A percentile compares a stretch with the other conserved stretches of the same genome.
phyloP scores from a whole-genome alignment of 352 stramenopile genomes.

The Blastocystis sp. region DNA sequence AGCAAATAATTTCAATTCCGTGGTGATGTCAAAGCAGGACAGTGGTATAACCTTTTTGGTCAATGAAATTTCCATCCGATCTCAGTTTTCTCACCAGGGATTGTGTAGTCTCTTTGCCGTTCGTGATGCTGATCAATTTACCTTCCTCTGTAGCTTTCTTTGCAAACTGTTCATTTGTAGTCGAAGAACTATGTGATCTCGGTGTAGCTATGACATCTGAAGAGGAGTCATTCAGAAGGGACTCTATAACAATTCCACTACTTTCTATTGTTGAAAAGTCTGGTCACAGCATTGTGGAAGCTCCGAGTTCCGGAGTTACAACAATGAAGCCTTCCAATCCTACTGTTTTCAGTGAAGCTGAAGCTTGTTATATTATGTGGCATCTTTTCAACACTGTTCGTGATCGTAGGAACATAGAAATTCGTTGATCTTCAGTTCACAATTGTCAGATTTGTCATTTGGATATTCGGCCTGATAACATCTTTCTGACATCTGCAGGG shows the following conservation, averaged over 20 bases:
- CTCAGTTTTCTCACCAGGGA: neutral
- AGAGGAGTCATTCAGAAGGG: neutral
- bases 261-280: neutral
- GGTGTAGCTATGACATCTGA: neutral
- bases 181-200: slow-evolving; percentile 42
- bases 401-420: neutral
- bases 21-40: neutral
- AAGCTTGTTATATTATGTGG: slow-evolving; percentile 44
- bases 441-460: slow-evolving; percentile 33
- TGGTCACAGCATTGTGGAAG: neutral
- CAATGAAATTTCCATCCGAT: slow-evolving; percentile 41
- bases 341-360: slow-evolving; percentile 9
- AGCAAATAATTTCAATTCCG: slow-evolving; percentile 42
- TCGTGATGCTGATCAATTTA: slow-evolving; percentile 18
- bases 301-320: too few species aligned
- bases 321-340: neutral
- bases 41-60: slow-evolving; percentile 47
- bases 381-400: slow-evolving; percentile 22
- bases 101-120: slow-evolving; percentile 47
- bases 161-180: neutral
- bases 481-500: slow-evolving; percentile 11
- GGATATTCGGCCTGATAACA: slow-evolving; percentile 46
- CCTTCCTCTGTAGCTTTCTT: slow-evolving; percentile 14
- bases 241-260: neutral
- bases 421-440: slow-evolving; percentile 3